Evolutionary conservation across 345 rosid genomes (phyloP), one percentile per base, ranked within the genome.

Genomic region (Bruguiera gymnorhiza): DNA sequence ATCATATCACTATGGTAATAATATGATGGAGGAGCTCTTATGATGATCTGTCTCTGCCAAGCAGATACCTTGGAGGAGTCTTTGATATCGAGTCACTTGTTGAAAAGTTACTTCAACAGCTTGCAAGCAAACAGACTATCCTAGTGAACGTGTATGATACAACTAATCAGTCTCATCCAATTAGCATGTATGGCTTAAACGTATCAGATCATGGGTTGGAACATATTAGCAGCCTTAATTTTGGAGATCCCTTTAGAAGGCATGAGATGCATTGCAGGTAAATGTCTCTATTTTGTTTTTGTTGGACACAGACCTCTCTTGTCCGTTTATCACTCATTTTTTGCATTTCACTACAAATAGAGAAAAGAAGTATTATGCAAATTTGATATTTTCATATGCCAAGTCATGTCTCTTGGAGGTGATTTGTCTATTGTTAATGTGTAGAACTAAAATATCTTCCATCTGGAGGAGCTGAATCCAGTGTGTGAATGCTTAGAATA

Each of bases 241-340:
- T 94, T 80, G 97, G 97, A 53, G 98, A 94, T 85, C 98, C 98
- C n/a, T 83, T 80, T 65, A 83, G 96, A 78, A 91, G 80, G 78
- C 97, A 94, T 76, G 97, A 91, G 82, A 91, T 94, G 98, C 88
- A 80, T n/a, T 94, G 98, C 96, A 91, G 98, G 98, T 94, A 39
- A 64, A 26, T 4, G 24, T 21, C 50, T 32, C 69, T 74, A 60
- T 73, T 27, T 68, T 65, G 60, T 56, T 15, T 56, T 56, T 56
- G 6, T 21, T 56, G 18, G 69, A 71, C 31, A 26, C 32, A 6
- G 52, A 24, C 59, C 18, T 71, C 48, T 11, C 39, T 37, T 7
- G 7, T 55, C 29, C 9, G 24, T 21, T 53, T 18, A 10, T 13
- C 21, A 37, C 48, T 16, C 50, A 43, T 43, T 43, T 43, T 43